Evolutionary conservation across 495 filamentous ascomycete genomes (phyloP).

Genomic region (Neurospora cerealis): DNA sequence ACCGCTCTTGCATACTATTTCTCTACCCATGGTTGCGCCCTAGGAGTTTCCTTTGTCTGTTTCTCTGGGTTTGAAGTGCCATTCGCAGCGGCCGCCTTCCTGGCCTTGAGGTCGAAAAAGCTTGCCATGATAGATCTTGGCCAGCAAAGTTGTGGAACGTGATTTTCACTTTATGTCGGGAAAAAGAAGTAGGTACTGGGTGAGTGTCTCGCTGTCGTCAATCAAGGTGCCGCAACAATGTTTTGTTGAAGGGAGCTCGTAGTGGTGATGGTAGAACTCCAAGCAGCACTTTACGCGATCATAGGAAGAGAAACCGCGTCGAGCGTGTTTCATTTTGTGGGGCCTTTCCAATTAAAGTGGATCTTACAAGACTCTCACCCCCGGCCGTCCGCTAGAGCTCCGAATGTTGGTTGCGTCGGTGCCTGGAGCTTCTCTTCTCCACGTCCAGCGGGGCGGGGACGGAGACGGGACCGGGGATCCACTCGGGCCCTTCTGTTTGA

Average conservation of each 20-base stretch:
- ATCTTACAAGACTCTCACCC: background rate
- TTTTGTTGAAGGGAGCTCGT: background rate
- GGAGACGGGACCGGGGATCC: background rate
- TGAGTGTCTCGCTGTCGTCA: background rate
- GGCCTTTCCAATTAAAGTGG: background rate
- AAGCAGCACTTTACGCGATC: background rate
- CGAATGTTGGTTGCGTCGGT: background rate
- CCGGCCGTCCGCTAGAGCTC: background rate
- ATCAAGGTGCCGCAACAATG: background rate
- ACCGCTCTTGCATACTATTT: conserved; percentile 70
- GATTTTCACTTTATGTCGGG: background rate
- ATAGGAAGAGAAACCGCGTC: background rate
- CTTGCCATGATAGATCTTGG: conserved; percentile 45
- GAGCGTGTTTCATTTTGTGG: background rate
- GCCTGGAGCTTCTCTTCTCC: background rate
- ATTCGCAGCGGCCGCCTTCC: conserved; percentile 65
- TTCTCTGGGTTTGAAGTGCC: conserved; percentile 42
- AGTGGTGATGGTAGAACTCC: background rate
- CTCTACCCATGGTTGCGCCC: conserved; percentile 92
- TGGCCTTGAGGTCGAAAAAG: conserved; percentile 94
- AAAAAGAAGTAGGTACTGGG: background rate
- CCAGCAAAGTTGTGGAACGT: background rate
- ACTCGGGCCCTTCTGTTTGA: background rate
- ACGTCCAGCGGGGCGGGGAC: background rate
- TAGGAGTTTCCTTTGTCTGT: conserved; percentile 49